Percentiles rank a stretch among this genome's conserved stretches.
phyloP scores from a whole-genome alignment of 2,329 filamentous ascomycete species.

The Aspergillus sp. region DNA sequence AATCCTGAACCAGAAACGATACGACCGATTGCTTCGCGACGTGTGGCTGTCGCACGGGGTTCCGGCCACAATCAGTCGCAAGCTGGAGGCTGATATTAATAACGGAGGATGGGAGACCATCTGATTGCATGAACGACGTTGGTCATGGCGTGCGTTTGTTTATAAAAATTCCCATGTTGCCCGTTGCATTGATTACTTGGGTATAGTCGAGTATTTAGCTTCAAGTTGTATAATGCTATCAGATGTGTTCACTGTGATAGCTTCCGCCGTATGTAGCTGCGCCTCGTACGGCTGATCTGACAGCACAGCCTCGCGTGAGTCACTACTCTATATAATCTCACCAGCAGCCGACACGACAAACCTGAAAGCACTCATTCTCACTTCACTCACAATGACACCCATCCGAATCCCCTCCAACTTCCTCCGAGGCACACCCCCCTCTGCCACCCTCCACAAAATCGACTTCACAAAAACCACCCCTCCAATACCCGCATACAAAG shows the following conservation, averaged over 20 bases:
- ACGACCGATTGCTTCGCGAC: conserved; percentile 81
- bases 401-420: background rate
- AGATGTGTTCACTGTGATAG: background rate
- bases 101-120: conserved; percentile 91
- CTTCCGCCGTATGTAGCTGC: too few relatives aligned
- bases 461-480: conserved; percentile 11
- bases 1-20: conserved; percentile 89
- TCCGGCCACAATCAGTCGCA: conserved; percentile 83
- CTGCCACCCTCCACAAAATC: conserved; percentile 4
- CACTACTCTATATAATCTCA: background rate
- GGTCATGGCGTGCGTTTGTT: background rate
- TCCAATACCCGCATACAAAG: conserved; percentile 10
- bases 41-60: conserved; percentile 85
- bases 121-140: conserved; percentile 15
- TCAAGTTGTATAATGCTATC: background rate
- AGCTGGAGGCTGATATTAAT: conserved; percentile 92
- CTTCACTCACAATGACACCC: background rate
- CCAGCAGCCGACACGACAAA: background rate
- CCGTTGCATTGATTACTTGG: too few relatives aligned
- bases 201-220: too few relatives aligned
- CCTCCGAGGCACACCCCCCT: background rate
- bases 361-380: background rate
- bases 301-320: background rate
- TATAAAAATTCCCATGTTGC: background rate
- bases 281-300: too few relatives aligned